These are phyloP conservation scores for Dipteronia sinensis DNA, from an alignment of 345 rosid genomes.

Conservation along the genomic window DNA sequence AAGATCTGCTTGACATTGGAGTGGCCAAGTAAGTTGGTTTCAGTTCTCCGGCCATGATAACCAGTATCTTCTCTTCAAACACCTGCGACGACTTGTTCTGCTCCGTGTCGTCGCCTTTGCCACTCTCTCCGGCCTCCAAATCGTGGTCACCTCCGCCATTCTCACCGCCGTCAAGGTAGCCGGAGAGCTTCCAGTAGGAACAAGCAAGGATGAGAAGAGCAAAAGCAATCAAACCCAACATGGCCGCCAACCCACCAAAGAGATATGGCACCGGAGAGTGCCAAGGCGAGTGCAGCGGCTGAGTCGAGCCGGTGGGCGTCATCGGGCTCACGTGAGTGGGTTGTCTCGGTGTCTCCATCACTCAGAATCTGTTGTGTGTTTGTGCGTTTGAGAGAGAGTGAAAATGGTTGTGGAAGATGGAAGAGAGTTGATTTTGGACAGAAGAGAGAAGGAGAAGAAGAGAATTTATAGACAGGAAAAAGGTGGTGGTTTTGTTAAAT, in stretches of 20 bases:
- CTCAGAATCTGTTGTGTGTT: no score
- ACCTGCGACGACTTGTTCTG: slow-evolving; percentile 23
- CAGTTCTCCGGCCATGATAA: slow-evolving; percentile 82
- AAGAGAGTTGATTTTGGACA: not conserved
- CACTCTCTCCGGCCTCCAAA: slow-evolving; percentile 58
- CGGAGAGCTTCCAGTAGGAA: slow-evolving; percentile 90
- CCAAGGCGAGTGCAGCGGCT: slow-evolving; percentile 62
- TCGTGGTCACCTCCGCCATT: slow-evolving; percentile 47
- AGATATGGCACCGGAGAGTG: slow-evolving; percentile 95
- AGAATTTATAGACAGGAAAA: slow-evolving; percentile 9
- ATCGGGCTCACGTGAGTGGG: not conserved
- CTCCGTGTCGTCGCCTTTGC: slow-evolving; percentile 23
- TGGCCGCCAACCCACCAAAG: slow-evolving; percentile 92
- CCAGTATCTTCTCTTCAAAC: slow-evolving; percentile 74
- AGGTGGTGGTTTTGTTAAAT: not conserved
- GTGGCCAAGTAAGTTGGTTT: slow-evolving; percentile 84
- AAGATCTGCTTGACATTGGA: slow-evolving; percentile 49
- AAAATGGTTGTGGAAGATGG: not conserved
- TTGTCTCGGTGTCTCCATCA: not conserved
- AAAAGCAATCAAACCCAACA: slow-evolving; percentile 89
- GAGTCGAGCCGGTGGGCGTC: not conserved
- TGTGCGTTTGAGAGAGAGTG: not conserved
- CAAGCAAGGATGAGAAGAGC: slow-evolving; percentile 90
- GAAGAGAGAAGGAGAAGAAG: not conserved
- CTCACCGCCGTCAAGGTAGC: slow-evolving; percentile 52